Evolutionary conservation across 352 stramenopile genomes (phyloP).

Genomic region (Pythium brachiatum): DNA sequence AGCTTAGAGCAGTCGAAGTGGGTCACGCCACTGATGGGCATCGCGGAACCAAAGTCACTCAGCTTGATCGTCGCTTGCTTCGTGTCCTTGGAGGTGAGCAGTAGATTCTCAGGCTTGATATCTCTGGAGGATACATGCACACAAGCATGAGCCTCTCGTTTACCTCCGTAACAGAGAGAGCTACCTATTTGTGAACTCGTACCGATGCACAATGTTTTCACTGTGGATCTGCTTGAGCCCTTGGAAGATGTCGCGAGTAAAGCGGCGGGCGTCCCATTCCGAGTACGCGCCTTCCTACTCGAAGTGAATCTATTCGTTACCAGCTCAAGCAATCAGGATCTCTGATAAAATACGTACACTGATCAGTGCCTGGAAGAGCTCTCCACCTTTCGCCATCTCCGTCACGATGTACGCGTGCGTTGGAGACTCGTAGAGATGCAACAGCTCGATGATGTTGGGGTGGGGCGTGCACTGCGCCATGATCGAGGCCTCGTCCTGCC

Average conservation of each 20-base stretch:
- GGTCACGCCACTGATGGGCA: constrained; percentile 39
- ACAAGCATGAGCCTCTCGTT: too few relatives aligned
- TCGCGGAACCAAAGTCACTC: constrained; percentile 83
- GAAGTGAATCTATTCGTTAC: background rate
- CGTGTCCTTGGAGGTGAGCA: constrained; percentile 70
- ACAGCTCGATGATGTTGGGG: constrained; percentile 53
- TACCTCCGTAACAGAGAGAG: too few relatives aligned
- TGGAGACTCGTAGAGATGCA: constrained; percentile 49
- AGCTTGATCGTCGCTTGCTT: constrained; percentile 75
- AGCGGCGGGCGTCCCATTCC: constrained; percentile 59
- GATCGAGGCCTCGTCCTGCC: constrained; percentile 51
- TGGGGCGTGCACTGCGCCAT: constrained; percentile 48
- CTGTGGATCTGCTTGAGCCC: constrained; percentile 68
- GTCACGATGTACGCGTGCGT: constrained; percentile 55
- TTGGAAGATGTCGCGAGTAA: constrained; percentile 46
- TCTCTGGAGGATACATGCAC: constrained; percentile 30
- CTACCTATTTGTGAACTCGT: too few relatives aligned
- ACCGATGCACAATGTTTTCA: constrained; percentile 69
- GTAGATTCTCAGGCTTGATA: constrained; percentile 85
- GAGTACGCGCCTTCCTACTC: constrained; percentile 66
- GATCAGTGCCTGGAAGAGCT: constrained; percentile 73
- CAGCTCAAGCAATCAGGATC: background rate
- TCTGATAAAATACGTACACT: constrained; percentile 16
- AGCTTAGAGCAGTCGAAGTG: constrained; percentile 47
- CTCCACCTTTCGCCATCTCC: constrained; percentile 53